A percentile compares a stretch with the other conserved stretches of the same genome.
Evolutionary conservation across 2,329 filamentous ascomycete genomes (phyloP).

Genomic region (Hirsutella thompsonii): DNA sequence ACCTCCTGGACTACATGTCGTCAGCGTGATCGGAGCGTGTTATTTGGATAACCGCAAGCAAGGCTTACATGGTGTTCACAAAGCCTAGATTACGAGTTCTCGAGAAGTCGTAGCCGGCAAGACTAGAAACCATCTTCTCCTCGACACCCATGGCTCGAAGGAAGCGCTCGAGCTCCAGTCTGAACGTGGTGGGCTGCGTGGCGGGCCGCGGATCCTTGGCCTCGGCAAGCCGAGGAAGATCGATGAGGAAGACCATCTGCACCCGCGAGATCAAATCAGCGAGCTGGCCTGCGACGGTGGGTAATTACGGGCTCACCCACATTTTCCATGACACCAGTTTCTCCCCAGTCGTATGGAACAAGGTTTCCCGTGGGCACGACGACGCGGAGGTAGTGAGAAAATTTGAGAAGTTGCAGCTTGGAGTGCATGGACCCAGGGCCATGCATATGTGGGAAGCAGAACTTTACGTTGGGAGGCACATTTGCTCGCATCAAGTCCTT

Average conservation of each 20-base stretch:
- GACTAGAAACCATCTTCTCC: conserved; percentile 49
- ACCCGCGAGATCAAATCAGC: conserved; percentile 8
- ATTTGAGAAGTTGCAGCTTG: conserved; percentile 85
- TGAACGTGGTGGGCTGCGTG: conserved; percentile 37
- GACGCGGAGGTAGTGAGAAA: conserved; percentile 58
- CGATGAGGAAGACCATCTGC: conserved; percentile 78
- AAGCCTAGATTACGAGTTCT: conserved; percentile 62
- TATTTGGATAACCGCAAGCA: neutral
- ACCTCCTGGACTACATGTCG: conserved; percentile 19
- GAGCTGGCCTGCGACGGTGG: conserved; percentile 4
- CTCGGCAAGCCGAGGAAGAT: conserved; percentile 54
- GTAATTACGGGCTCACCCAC: conserved; percentile 24
- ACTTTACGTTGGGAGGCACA: conserved; percentile 43
- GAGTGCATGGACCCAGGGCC: conserved; percentile 76
- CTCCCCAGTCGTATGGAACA: conserved; percentile 80
- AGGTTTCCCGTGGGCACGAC: conserved; percentile 83
- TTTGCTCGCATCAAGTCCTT: conserved; percentile 36
- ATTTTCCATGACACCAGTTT: conserved; percentile 75
- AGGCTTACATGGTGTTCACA: conserved; percentile 68
- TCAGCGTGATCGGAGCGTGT: conserved; percentile 5
- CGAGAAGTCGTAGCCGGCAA: conserved; percentile 71
- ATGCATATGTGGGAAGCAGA: conserved; percentile 75
- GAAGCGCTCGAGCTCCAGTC: conserved; percentile 58
- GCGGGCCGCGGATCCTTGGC: conserved; percentile 13
- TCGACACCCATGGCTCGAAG: conserved; percentile 53